Percentiles rank a stretch among this genome's conserved stretches.
Evolutionary conservation across 306 rosid species (phyloP).

Genomic region (Vigna trinervia): DNA sequence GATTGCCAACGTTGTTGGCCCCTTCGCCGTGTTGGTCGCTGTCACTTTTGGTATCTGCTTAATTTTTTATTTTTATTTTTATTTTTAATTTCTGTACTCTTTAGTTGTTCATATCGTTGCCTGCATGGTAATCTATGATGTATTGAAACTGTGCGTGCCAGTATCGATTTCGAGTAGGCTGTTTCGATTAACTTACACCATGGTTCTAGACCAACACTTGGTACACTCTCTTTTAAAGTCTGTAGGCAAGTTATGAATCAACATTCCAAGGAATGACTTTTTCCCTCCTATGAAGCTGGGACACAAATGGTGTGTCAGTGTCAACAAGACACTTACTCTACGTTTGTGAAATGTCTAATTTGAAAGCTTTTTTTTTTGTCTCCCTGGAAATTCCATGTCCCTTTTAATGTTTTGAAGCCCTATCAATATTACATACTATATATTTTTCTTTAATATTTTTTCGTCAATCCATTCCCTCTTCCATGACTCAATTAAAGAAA

Average conservation of each 20-base stretch:
- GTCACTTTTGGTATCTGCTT: constrained; percentile 71
- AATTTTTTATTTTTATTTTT: not conserved
- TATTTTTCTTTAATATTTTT: too few species aligned
- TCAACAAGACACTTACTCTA: too few species aligned
- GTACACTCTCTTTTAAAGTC: not conserved
- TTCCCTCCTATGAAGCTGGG: too few species aligned
- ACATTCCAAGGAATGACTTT: too few species aligned
- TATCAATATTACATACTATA: too few species aligned
- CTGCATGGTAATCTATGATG: constrained; percentile 20
- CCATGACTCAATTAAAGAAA: constrained; percentile 5
- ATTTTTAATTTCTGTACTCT: not conserved
- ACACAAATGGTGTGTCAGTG: too few species aligned
- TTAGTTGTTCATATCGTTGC: not conserved
- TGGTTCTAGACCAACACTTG: not conserved
- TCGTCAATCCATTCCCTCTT: too few species aligned
- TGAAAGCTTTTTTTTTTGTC: too few species aligned
- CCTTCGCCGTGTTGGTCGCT: constrained; percentile 69
- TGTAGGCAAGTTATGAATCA: too few species aligned
- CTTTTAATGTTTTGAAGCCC: too few species aligned
- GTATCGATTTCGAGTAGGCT: not conserved
- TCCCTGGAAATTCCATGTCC: too few species aligned
- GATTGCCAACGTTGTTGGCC: constrained; percentile 63
- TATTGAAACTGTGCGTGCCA: not conserved
- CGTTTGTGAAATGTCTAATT: too few species aligned
- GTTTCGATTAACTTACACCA: not conserved